Percentiles rank a stretch among this genome's conserved stretches.
phyloP scores from a whole-genome alignment of 2,329 filamentous ascomycete species.

The Fusarium albosuccineum region DNA sequence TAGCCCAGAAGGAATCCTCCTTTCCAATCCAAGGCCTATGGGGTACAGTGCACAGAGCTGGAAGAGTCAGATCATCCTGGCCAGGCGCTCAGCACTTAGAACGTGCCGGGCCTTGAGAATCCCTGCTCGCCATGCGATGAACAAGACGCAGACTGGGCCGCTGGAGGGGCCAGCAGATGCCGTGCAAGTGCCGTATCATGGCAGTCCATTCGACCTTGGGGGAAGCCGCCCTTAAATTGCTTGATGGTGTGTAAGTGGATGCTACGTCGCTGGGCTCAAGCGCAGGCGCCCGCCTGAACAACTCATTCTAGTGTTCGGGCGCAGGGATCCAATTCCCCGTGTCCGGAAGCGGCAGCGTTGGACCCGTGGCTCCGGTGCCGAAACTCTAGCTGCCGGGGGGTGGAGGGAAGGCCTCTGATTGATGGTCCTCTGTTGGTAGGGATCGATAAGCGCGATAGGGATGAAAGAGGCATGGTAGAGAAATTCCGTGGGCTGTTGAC shows the following conservation, averaged over 20 bases:
- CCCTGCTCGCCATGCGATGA: slow-evolving; percentile 40
- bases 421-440: slow-evolving; percentile 13
- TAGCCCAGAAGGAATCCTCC: slow-evolving; percentile 35
- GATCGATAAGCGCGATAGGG: slow-evolving; percentile 13
- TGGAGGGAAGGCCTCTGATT: slow-evolving; percentile 30
- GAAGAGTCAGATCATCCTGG: slow-evolving; percentile 35
- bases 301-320: slow-evolving; percentile 26
- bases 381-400: slow-evolving; percentile 38
- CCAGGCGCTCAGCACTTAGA: slow-evolving; percentile 18
- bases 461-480: slow-evolving; percentile 13
- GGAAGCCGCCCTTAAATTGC: slow-evolving; percentile 8
- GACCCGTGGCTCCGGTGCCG: slow-evolving; percentile 48
- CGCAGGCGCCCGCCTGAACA: not conserved
- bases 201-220: not conserved
- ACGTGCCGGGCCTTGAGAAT: slow-evolving; percentile 28
- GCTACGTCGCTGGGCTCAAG: not conserved
- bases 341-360: slow-evolving; percentile 41
- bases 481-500: slow-evolving; percentile 22
- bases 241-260: slow-evolving; percentile 20
- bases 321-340: slow-evolving; percentile 42
- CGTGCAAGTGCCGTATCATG: slow-evolving; percentile 35
- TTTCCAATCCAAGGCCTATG: slow-evolving; percentile 17
- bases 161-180: slow-evolving; percentile 24
- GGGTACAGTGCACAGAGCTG: slow-evolving; percentile 34
- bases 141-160: slow-evolving; percentile 5